A percentile compares a stretch with the other conserved stretches of the same genome.
phyloP scores from a whole-genome alignment of 805 yeast species.

The Sungouiozyma intestinalis region DNA sequence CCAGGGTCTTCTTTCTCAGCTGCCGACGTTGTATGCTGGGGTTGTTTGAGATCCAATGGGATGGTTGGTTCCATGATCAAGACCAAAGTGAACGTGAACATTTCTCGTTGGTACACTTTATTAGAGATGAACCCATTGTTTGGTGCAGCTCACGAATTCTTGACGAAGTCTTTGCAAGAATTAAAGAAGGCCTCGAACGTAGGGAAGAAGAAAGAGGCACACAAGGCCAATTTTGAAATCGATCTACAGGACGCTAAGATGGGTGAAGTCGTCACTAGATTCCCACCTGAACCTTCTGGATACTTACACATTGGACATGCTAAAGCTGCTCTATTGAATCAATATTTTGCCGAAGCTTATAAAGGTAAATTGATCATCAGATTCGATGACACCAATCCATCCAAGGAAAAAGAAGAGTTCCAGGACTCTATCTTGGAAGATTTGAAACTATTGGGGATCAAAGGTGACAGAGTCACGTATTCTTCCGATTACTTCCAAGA shows the following conservation, averaged over 20 bases:
- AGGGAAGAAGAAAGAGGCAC: constrained; percentile 69
- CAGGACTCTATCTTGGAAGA: constrained; percentile 93
- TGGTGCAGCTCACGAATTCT: constrained; percentile 56
- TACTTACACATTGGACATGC: constrained; percentile 97
- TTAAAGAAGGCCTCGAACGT: constrained; percentile 58
- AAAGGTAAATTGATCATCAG: constrained; percentile 94
- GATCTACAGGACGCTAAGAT: constrained; percentile 83
- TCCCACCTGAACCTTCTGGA: constrained; percentile 99
- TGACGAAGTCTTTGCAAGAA: constrained; percentile 62
- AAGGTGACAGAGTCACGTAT: constrained; percentile 79
- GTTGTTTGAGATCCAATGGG: constrained; percentile 85
- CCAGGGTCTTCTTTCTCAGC: constrained; percentile 53
- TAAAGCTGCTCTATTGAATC: constrained; percentile 93
- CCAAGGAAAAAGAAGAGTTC: constrained; percentile 91
- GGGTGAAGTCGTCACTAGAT: constrained; percentile 96
- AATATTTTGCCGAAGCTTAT: constrained; percentile 91
- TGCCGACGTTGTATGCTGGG: constrained; percentile 89
- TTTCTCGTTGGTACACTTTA: constrained; percentile 87
- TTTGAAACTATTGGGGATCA: constrained; percentile 78
- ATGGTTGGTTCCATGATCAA: constrained; percentile 86
- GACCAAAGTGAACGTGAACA: constrained; percentile 71
- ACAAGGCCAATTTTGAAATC: constrained; percentile 92
- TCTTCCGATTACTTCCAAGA: constrained; percentile 89
- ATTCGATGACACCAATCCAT: constrained; percentile 97
- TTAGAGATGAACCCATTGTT: constrained; percentile 58